phyloP scores from a whole-genome alignment of 208 protist species.

The Trypanosoma vivax region DNA sequence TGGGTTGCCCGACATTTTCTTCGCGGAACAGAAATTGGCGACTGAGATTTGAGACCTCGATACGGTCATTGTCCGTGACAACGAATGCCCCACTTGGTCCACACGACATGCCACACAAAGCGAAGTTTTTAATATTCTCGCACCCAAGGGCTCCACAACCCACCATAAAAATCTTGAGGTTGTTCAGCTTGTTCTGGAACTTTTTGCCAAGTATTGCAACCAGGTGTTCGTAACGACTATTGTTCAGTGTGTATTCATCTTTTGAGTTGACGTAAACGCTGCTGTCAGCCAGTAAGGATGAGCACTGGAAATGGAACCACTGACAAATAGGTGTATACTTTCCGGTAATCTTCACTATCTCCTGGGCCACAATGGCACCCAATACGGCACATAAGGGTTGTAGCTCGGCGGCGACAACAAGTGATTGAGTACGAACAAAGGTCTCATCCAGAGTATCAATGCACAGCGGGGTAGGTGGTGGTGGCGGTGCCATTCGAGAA shows the following conservation, averaged over 20 bases:
- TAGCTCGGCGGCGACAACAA: constrained; percentile 71
- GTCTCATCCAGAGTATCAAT: constrained; percentile 52
- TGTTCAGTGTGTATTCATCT: constrained; percentile 36
- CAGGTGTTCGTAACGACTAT: constrained; percentile 68
- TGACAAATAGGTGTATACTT: constrained; percentile 96
- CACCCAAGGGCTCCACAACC: constrained; percentile 98
- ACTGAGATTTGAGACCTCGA: constrained; percentile 99
- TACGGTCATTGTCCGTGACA: constrained; percentile 99
- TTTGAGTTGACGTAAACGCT: constrained; percentile 25
- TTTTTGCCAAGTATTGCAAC: constrained; percentile 71
- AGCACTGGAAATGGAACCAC: constrained; percentile 92
- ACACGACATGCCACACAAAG: constrained; percentile 96
- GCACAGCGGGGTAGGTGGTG: constrained; percentile 45
- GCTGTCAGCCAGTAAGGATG: constrained; percentile 62
- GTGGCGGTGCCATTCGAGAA: constrained; percentile 38
- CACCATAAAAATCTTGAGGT: constrained; percentile 92
- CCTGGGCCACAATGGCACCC: constrained; percentile 94
- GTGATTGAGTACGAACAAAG: constrained; percentile 35
- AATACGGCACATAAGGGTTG: constrained; percentile 89
- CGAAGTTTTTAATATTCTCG: constrained; percentile 99
- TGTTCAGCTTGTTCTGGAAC: constrained; percentile 57
- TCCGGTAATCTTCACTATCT: constrained; percentile 95
- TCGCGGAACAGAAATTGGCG: constrained; percentile 99
- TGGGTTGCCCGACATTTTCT: constrained; percentile 94
- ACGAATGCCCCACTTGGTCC: constrained; percentile 72